These are phyloP conservation scores for Mycogone perniciosa DNA, from an alignment of 2,329 filamentous ascomycete genomes.

Conservation along the genomic window DNA sequence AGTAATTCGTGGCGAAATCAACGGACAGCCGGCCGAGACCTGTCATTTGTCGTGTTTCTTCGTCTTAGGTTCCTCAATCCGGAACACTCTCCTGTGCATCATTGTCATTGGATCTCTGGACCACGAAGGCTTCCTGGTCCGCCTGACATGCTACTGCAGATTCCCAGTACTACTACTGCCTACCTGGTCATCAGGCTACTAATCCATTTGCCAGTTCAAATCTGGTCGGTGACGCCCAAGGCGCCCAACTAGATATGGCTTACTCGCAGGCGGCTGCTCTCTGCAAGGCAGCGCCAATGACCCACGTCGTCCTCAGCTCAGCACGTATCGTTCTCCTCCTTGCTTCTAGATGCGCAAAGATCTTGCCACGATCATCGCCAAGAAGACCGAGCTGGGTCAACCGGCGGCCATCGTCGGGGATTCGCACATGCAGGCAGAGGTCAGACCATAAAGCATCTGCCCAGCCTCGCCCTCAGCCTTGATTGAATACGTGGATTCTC, in stretches of 20 bases:
- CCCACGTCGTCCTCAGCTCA: no score
- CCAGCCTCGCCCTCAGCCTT: background rate
- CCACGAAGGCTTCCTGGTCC: no score
- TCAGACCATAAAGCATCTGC: background rate
- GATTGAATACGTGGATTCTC: background rate
- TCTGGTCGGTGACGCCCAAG: slow-evolving; percentile 3
- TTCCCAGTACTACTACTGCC: background rate
- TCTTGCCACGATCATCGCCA: background rate
- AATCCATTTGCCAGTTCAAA: background rate
- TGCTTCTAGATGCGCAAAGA: background rate
- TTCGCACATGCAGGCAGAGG: background rate
- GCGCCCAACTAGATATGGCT: background rate
- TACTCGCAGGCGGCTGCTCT: background rate
- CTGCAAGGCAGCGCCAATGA: background rate
- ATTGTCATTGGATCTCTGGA: no score
- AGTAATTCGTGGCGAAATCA: no score
- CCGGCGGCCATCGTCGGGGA: background rate
- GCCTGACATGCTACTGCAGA: no score
- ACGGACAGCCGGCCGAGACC: no score
- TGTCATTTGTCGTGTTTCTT: no score
- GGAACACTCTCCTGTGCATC: no score
- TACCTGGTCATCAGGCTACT: background rate
- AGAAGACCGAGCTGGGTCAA: background rate
- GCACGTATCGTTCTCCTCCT: background rate
- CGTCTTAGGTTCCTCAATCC: no score